Conservation (phyloP, 2,329 filamentous ascomycete species). For the Aotearoamyces nothofagi region DNA sequence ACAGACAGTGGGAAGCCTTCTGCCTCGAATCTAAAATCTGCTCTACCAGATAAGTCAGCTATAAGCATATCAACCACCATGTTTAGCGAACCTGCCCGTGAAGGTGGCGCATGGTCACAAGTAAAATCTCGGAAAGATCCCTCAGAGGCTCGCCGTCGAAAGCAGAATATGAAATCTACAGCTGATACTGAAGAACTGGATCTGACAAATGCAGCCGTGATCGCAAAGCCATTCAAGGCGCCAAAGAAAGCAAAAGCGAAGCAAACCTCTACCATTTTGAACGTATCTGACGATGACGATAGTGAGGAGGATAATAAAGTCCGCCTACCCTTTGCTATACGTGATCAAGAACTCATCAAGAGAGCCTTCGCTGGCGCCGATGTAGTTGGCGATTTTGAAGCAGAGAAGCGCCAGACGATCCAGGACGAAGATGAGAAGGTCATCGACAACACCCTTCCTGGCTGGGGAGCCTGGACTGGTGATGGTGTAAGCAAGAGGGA, state of each 20-base stretch:
- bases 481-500: constrained; percentile 62
- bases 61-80: constrained; percentile 2
- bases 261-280: constrained; percentile 7
- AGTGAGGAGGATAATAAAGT: constrained; percentile 31
- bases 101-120: constrained; percentile 20
- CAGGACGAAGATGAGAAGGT: constrained; percentile 72
- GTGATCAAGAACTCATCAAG: constrained; percentile 55
- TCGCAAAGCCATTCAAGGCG: constrained; percentile 14
- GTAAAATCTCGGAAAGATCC: constrained; percentile 11
- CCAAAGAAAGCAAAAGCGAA: constrained; percentile 13
- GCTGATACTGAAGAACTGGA: constrained; percentile 18
- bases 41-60: constrained; percentile 1
- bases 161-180: constrained; percentile 17
- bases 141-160: constrained; percentile 15
- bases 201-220: constrained; percentile 16
- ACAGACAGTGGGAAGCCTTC: constrained; percentile 1
- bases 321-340: constrained; percentile 40
- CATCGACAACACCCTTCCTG: constrained; percentile 72
- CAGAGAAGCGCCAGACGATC: constrained; percentile 59
- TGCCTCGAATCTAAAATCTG: constrained; percentile 6
- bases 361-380: constrained; percentile 81
- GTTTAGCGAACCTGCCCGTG: constrained; percentile 6
- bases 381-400: constrained; percentile 64
- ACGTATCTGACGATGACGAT: constrained; percentile 14
- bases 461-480: constrained; percentile 89